Conservation (phyloP, 768 basidiomycete genomes). For the Tremella fuciformis region DNA sequence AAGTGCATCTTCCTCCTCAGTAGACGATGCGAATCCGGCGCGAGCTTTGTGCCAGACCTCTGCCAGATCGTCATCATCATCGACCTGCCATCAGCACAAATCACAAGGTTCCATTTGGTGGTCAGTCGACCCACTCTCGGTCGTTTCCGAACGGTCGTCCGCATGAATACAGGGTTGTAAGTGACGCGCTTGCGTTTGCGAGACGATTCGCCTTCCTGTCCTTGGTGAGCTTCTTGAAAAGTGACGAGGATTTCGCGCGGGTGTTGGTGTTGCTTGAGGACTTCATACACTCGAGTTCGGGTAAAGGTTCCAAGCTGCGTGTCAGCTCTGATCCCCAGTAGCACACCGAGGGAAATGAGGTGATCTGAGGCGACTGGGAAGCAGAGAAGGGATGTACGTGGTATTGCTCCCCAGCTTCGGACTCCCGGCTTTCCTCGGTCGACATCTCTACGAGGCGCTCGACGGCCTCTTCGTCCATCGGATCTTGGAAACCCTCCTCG, state of each 20-base stretch:
- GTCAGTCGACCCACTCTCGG: slow-evolving; percentile 25
- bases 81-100: slow-evolving; percentile 5
- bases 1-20: slow-evolving; percentile 21
- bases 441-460: slow-evolving; percentile 25
- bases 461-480: slow-evolving; percentile 22
- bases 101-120: neutral
- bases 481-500: slow-evolving; percentile 23
- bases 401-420: neutral
- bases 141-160: slow-evolving; percentile 32
- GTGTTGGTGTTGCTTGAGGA: slow-evolving; percentile 24
- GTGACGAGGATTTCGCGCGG: slow-evolving; percentile 29
- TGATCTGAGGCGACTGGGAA: no score
- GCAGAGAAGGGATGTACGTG: neutral
- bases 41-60: slow-evolving; percentile 33
- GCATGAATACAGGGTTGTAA: slow-evolving; percentile 33
- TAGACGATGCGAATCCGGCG: slow-evolving; percentile 25
- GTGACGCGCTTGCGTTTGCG: slow-evolving; percentile 25
- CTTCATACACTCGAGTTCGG: slow-evolving; percentile 41
- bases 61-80: slow-evolving; percentile 19
- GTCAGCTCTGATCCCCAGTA: no score
- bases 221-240: slow-evolving; percentile 20
- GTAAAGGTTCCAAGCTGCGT: slow-evolving; percentile 17
- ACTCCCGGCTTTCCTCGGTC: neutral
- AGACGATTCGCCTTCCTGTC: slow-evolving; percentile 5
- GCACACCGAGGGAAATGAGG: no score